Evolutionary conservation across 768 basidiomycete genomes (phyloP).

Genomic region (Suillus spraguei): DNA sequence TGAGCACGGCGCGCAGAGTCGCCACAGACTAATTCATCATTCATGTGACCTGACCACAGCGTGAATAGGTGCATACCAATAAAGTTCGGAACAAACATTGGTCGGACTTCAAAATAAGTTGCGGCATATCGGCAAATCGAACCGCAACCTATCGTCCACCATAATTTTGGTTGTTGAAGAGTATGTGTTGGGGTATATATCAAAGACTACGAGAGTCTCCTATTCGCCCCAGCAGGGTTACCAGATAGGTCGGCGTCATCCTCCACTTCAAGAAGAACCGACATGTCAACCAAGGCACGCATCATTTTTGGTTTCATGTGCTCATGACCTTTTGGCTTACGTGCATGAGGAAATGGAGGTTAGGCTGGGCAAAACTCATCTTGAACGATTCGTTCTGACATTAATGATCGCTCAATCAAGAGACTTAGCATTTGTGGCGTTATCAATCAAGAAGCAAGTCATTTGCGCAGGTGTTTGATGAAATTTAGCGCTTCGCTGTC

Average conservation of each 20-base stretch:
- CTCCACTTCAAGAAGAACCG: slow-evolving; percentile 55
- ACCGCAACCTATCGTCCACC: no score
- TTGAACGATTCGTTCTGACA: slow-evolving; percentile 1
- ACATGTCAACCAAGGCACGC: slow-evolving; percentile 54
- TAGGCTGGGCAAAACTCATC: slow-evolving; percentile 14
- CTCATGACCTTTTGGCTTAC: slow-evolving; percentile 27
- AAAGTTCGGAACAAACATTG: no score
- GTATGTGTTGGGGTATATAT: slow-evolving; percentile 17
- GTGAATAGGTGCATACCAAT: no score
- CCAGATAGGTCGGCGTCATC: slow-evolving; percentile 38
- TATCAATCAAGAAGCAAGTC: not conserved
- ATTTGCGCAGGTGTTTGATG: not conserved
- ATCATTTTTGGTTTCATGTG: slow-evolving; percentile 33
- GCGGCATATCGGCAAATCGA: no score
- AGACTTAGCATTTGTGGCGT: not conserved
- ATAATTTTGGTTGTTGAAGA: slow-evolving; percentile 13
- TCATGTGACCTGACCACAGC: no score
- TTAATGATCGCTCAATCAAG: slow-evolving; percentile 3
- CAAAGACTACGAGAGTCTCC: slow-evolving; percentile 16
- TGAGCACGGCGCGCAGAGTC: no score
- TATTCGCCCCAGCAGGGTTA: slow-evolving; percentile 7
- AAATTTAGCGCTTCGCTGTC: not conserved
- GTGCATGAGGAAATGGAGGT: slow-evolving; percentile 22
- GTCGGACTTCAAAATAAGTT: no score
- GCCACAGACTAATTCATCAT: no score